A percentile compares a stretch with the other conserved stretches of the same genome.
Evolutionary conservation across 2,329 filamentous ascomycete species (phyloP).

Genomic region (Ophiostoma quercus): DNA sequence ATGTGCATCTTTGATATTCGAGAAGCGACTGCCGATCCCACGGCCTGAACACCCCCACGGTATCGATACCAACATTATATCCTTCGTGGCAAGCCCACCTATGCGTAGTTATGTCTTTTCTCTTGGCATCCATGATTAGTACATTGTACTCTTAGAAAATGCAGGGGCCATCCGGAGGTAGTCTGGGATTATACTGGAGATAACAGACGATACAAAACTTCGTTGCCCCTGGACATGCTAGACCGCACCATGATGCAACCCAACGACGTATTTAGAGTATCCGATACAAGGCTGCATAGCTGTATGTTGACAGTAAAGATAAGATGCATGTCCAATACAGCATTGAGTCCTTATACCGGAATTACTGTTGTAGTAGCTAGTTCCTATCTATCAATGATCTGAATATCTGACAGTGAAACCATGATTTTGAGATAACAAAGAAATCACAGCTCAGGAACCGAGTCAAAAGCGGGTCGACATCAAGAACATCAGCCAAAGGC

Average conservation of each 20-base stretch:
- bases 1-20: no score
- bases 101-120: not conserved
- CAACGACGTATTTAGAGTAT: not conserved
- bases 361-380: not conserved
- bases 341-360: not conserved
- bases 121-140: not conserved
- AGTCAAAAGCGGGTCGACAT: not conserved
- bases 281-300: not conserved
- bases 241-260: not conserved
- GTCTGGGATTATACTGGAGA: not conserved
- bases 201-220: not conserved
- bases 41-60: not conserved
- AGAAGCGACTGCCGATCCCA: not conserved
- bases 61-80: not conserved
- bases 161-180: not conserved
- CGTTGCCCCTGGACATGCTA: not conserved
- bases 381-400: not conserved
- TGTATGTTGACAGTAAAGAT: not conserved
- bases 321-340: not conserved
- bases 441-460: not conserved
- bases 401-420: not conserved
- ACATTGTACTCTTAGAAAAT: not conserved
- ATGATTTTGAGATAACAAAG: not conserved
- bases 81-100: not conserved
- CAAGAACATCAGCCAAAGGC: not conserved